Percentiles rank a stretch among this genome's conserved stretches.
phyloP scores from a whole-genome alignment of 2,329 filamentous ascomycete genomes.

The Exophiala xenobiotica region DNA sequence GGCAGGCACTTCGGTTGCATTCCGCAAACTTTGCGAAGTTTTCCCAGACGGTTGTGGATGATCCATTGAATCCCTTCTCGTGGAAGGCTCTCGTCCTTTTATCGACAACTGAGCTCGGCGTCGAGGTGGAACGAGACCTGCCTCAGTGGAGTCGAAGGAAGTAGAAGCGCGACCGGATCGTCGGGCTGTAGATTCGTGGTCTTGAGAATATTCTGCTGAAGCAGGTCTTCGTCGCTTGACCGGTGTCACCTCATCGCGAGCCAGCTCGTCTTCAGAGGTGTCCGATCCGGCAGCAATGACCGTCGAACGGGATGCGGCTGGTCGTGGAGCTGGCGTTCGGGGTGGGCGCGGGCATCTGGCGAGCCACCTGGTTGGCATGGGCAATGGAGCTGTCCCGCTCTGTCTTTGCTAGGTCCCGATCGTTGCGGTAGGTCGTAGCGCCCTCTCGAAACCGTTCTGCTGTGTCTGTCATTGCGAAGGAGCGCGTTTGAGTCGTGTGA shows the following conservation, averaged over 20 bases:
- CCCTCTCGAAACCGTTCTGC: constrained; percentile 38
- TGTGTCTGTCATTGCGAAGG: constrained; percentile 34
- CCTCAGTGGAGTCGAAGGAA: no score
- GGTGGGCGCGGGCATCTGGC: constrained; percentile 10
- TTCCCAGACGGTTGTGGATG: no score
- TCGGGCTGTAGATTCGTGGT: no score
- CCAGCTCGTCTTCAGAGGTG: background rate
- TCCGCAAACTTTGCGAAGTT: no score
- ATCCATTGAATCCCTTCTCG: no score
- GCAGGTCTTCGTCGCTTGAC: background rate
- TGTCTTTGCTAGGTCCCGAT: constrained; percentile 39
- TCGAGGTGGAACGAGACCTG: no score
- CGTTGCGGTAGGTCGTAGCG: constrained; percentile 43
- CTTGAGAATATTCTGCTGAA: no score
- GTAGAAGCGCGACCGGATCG: no score
- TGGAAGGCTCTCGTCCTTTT: no score
- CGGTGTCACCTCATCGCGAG: background rate
- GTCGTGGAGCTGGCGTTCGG: constrained; percentile 5
- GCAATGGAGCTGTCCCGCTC: constrained; percentile 40
- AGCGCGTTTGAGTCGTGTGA: constrained; percentile 41
- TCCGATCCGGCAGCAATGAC: background rate
- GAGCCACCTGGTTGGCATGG: constrained; percentile 32
- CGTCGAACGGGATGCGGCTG: constrained; percentile 16
- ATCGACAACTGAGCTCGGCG: no score
- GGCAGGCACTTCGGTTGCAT: no score